phyloP scores from a whole-genome alignment of 495 filamentous ascomycete species.

The Hypoxylon rickii region DNA sequence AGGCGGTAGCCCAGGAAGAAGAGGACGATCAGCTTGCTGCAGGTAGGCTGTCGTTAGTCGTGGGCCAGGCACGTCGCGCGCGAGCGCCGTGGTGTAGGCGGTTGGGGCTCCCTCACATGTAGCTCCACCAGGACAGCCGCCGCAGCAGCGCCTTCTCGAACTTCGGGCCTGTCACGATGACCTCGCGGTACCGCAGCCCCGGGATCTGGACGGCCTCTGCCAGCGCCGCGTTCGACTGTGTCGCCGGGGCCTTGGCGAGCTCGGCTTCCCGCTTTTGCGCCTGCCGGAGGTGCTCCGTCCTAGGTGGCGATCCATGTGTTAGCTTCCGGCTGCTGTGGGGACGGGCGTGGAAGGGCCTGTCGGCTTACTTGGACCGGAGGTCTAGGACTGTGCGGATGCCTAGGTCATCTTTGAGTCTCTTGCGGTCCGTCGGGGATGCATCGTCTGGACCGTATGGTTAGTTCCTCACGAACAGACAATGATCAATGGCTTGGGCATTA shows the following conservation, averaged over 20 bases:
- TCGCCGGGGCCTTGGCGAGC: conserved; percentile 38
- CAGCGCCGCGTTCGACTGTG: conserved; percentile 50
- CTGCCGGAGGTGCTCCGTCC: conserved; percentile 74
- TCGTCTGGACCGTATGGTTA: too few species aligned
- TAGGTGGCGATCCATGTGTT: conserved; percentile 31
- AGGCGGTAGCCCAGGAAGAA: conserved; percentile 67
- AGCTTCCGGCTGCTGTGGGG: not conserved
- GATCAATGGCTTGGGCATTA: conserved; percentile 46
- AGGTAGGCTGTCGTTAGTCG: not conserved
- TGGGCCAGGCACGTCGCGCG: conserved; percentile 2
- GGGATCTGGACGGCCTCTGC: conserved; percentile 59
- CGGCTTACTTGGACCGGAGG: conserved; percentile 68
- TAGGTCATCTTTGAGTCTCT: conserved; percentile 62
- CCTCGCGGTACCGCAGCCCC: conserved; percentile 60
- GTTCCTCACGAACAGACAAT: too few species aligned
- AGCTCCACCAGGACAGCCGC: conserved; percentile 69
- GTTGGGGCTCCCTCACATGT: conserved; percentile 51
- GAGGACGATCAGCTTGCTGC: conserved; percentile 62
- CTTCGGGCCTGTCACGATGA: conserved; percentile 73
- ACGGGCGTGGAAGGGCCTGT: not conserved
- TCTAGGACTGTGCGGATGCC: conserved; percentile 75
- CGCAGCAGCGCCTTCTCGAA: conserved; percentile 71
- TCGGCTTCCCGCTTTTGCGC: conserved; percentile 64
- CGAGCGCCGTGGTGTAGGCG: not conserved
- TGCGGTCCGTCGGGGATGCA: conserved; percentile 67